These are phyloP conservation scores for Candida schatavii DNA, from an alignment of 805 yeast species.

Conservation along the genomic window DNA sequence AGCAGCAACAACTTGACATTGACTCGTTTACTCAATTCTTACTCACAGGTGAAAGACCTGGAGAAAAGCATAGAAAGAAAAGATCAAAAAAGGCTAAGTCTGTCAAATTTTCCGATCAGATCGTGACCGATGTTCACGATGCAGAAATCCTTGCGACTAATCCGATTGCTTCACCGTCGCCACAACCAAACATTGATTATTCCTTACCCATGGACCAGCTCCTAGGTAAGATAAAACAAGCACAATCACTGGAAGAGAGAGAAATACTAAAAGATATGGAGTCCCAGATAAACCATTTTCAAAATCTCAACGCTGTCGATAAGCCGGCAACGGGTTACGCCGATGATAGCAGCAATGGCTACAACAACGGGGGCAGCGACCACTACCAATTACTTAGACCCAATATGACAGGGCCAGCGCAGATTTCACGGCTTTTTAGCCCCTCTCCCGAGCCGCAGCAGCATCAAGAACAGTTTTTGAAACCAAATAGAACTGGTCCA, in stretches of 20 bases:
- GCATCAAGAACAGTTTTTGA: slow-evolving; percentile 14
- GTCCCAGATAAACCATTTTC: slow-evolving; percentile 65
- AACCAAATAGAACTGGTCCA: slow-evolving; percentile 45
- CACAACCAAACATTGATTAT: slow-evolving; percentile 45
- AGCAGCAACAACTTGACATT: slow-evolving; percentile 52
- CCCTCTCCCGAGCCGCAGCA: slow-evolving; percentile 19
- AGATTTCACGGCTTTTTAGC: slow-evolving; percentile 32
- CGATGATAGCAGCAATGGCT: neutral
- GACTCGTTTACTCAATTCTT: slow-evolving; percentile 84
- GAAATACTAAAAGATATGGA: slow-evolving; percentile 73
- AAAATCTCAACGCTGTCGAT: slow-evolving; percentile 70
- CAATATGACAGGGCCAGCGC: slow-evolving; percentile 48
- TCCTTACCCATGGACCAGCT: slow-evolving; percentile 79
- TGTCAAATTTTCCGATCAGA: slow-evolving; percentile 71
- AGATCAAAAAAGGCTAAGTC: slow-evolving; percentile 49
- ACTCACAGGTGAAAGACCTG: slow-evolving; percentile 75
- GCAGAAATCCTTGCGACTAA: slow-evolving; percentile 10
- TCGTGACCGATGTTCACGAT: slow-evolving; percentile 45
- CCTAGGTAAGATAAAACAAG: slow-evolving; percentile 38
- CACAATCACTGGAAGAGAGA: slow-evolving; percentile 48
- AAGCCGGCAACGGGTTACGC: slow-evolving; percentile 24
- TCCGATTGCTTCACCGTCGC: slow-evolving; percentile 20
- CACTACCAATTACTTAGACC: slow-evolving; percentile 29
- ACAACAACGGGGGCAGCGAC: slow-evolving; percentile 7
- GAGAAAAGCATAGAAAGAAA: slow-evolving; percentile 35